phyloP scores from a whole-genome alignment of 495 filamentous ascomycete species.

The Chaetomium fimeti region DNA sequence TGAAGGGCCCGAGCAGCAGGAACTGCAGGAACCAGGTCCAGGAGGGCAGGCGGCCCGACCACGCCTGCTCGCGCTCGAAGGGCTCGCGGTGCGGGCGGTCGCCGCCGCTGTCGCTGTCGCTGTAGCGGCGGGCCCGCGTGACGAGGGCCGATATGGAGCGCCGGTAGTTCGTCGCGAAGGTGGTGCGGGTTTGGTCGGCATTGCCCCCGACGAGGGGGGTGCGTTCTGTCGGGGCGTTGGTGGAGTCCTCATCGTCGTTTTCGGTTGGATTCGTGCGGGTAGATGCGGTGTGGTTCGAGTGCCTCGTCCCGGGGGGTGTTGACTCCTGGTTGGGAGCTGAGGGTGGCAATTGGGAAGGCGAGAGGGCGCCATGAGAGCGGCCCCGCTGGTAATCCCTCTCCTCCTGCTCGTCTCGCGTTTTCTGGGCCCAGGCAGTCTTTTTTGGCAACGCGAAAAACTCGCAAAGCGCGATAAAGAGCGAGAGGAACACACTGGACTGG shows the following conservation, averaged over 20 bases:
- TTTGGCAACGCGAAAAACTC: conserved; percentile 78
- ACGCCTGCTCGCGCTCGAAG: conserved; percentile 78
- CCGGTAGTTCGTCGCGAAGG: conserved; percentile 68
- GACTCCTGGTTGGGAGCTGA: conserved; percentile 24
- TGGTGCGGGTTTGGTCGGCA: conserved; percentile 54
- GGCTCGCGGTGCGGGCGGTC: conserved; percentile 38
- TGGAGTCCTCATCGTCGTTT: conserved; percentile 48
- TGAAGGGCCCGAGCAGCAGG: conserved; percentile 72
- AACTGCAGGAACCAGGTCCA: conserved; percentile 90
- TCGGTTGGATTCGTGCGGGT: conserved; percentile 36
- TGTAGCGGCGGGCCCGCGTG: conserved; percentile 33
- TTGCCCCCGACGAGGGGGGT: conserved; percentile 67
- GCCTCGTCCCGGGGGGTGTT: conserved; percentile 19
- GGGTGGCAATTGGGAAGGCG: conserved; percentile 32
- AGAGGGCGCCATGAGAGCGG: conserved; percentile 25
- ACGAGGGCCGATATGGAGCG: conserved; percentile 46
- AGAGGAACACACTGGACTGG: conserved; percentile 70
- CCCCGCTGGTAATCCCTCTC: conserved; percentile 37
- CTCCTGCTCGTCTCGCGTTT: conserved; percentile 49
- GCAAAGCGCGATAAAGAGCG: conserved; percentile 67
- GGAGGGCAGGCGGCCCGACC: conserved; percentile 73
- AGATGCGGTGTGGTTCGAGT: conserved; percentile 24
- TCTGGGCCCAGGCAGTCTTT: conserved; percentile 62
- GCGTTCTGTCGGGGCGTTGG: conserved; percentile 66
- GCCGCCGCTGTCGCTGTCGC: conserved; percentile 23